phyloP scores from a whole-genome alignment of 176 grass and related monocot genomes.

The Lolium multiflorum region DNA sequence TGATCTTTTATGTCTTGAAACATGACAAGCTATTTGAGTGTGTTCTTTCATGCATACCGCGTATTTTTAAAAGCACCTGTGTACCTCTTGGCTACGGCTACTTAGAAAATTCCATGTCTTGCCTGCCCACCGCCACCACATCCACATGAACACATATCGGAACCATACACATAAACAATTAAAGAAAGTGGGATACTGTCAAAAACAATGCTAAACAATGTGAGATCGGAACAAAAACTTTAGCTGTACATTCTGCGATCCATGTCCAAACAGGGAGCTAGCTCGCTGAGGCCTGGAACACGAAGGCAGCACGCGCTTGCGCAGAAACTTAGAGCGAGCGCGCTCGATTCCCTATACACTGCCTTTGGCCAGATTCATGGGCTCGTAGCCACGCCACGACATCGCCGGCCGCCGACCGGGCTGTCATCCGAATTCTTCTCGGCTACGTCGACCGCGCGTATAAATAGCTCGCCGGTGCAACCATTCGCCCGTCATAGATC shows the following conservation, averaged over 20 bases:
- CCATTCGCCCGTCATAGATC: not conserved
- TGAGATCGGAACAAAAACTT: not conserved
- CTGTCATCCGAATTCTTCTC: not conserved
- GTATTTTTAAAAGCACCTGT: not conserved
- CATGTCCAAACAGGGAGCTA: not conserved
- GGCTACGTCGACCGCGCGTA: not conserved
- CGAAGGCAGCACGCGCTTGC: not conserved
- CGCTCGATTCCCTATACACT: not conserved
- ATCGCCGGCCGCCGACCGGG: not conserved
- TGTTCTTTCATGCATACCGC: not conserved
- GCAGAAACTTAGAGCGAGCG: not conserved
- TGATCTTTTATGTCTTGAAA: not conserved
- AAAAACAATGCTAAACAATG: not conserved
- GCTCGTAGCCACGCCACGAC: slow-evolving; percentile 1
- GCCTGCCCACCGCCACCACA: not conserved
- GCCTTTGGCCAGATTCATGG: slow-evolving; percentile 22
- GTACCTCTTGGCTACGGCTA: not conserved
- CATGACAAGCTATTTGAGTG: not conserved
- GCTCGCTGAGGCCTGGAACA: not conserved
- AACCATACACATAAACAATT: not conserved
- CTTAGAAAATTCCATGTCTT: not conserved
- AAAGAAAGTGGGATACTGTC: not conserved
- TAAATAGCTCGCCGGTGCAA: slow-evolving; percentile 31
- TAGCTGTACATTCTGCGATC: not conserved
- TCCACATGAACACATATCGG: not conserved